Evolutionary conservation across 805 yeast genomes (phyloP), one percentile per base, ranked within the genome.

Genomic region (Nakazawaea siamensis): DNA sequence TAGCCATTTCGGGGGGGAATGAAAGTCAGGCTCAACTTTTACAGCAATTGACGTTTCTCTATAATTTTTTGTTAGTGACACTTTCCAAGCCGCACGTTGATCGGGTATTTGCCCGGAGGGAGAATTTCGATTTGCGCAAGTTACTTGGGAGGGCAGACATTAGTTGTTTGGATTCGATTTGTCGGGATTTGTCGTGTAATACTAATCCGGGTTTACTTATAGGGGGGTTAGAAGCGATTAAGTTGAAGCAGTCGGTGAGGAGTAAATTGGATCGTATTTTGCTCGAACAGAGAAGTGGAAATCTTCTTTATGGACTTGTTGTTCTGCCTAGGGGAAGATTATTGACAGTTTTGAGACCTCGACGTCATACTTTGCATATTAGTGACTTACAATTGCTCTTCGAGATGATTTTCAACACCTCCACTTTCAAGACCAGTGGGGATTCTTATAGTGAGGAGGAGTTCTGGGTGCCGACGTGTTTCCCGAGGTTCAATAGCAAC

Each of bases 381-480:
- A 74, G 82, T 7, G 98, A 90, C 54, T 59, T 92, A 13, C 83
- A 81, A 33, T 61, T 84, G 6, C 56, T 92, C 18, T 75, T 86
- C 41, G 72, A 81, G 13, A 71, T 86, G 58, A 72, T 90, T 2
- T 73, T 73, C 47, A 73, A 70, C 43, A 63, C 75, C 0, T 66
- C 73, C 42, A 61, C 61, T 18, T 62, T 62, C 19, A 13, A n/a
- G 6, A 62, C 67, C 21, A 61, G 60, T 16, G 50, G n/a, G 17
- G 25, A 17, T 5, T 23, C 29, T 5, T 33, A 18, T 10, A 42
- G 39, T 9, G 51, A 47, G 8, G 82, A 82, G 45, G 96, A 88
- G 49, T 73, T 86, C 39, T 92, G 97, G 97, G 72, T 84, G 10
- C 98, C 98, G 0, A 66, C 90, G 1, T 90, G 98, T 55, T 66